These are phyloP conservation scores for Russula griseocarnosa DNA, from an alignment of 768 basidiomycete species.

Conservation along the genomic window DNA sequence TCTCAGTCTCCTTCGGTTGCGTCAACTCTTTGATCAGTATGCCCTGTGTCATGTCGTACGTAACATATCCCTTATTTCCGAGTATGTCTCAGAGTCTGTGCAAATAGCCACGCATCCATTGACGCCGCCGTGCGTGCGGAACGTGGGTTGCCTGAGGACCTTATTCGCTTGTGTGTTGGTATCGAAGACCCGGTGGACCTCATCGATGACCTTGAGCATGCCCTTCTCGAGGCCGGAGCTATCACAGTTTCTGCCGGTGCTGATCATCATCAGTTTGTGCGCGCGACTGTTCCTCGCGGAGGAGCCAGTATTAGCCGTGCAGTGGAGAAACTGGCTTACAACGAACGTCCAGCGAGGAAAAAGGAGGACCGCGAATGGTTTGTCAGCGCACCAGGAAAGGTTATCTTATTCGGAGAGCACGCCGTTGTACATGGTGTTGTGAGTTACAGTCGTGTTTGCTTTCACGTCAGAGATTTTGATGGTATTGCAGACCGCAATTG, in stretches of 20 bases:
- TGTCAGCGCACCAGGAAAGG: constrained; percentile 94
- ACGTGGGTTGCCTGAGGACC: constrained; percentile 95
- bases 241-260: constrained; percentile 55
- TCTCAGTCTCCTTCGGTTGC: constrained; percentile 96
- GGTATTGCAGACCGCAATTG: constrained; percentile 74
- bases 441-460: constrained; percentile 38
- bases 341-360: constrained; percentile 33
- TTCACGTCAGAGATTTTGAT: constrained; percentile 15
- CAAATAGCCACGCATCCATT: constrained; percentile 87
- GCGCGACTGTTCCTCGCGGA: constrained; percentile 37
- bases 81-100: constrained; percentile 8
- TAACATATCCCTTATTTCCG: constrained; percentile 31
- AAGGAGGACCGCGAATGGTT: constrained; percentile 62
- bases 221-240: constrained; percentile 88
- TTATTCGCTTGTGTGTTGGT: constrained; percentile 96
- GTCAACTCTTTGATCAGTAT: constrained; percentile 98
- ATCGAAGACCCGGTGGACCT: constrained; percentile 94
- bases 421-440: constrained; percentile 97
- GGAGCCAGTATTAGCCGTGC: constrained; percentile 48
- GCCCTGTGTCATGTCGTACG: constrained; percentile 99
- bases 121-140: constrained; percentile 93
- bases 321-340: constrained; percentile 60
- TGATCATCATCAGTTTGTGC: constrained; percentile 48
- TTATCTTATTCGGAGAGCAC: constrained; percentile 97
- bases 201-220: constrained; percentile 90